These are phyloP conservation scores for Blastobotrys parvus DNA, from an alignment of 805 yeast genomes.

Conservation along the genomic window DNA sequence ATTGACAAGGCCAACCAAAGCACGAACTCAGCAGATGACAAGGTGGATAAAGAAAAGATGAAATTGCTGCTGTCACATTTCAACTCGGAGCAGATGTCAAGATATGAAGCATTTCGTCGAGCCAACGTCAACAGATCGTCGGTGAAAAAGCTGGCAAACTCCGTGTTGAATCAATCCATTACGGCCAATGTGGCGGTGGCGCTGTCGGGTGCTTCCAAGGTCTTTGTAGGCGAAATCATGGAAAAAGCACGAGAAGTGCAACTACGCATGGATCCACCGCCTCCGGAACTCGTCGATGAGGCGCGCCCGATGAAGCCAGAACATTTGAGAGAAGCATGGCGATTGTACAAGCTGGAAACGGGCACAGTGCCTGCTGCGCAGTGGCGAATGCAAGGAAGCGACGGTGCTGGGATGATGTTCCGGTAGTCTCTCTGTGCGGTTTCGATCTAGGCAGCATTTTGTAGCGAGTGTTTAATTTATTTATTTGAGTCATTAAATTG, in stretches of 20 bases:
- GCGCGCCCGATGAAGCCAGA: conserved; percentile 63
- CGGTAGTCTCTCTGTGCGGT: too few species aligned
- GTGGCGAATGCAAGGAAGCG: conserved; percentile 68
- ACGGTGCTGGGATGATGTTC: conserved; percentile 61
- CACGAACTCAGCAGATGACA: conserved; percentile 11
- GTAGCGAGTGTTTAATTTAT: too few species aligned
- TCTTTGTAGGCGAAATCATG: conserved; percentile 82
- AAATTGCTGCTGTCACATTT: conserved; percentile 58
- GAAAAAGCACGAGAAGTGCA: conserved; percentile 74
- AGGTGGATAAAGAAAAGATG: conserved; percentile 29
- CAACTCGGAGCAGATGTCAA: conserved; percentile 72
- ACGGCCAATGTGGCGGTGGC: conserved; percentile 74
- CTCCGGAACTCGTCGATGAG: conserved; percentile 20
- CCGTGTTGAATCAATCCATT: conserved; percentile 70
- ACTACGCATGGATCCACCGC: conserved; percentile 36
- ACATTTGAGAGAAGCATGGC: conserved; percentile 84
- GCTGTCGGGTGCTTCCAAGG: conserved; percentile 78
- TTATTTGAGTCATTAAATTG: too few species aligned
- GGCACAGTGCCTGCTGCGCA: conserved; percentile 53
- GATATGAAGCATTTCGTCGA: conserved; percentile 82
- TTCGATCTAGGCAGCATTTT: too few species aligned
- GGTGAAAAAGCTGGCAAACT: conserved; percentile 71
- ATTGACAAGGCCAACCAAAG: neutral
- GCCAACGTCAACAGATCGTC: conserved; percentile 66
- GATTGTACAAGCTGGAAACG: conserved; percentile 59